Evolutionary conservation across 177 flowering plant species (phyloP), one percentile per base, ranked within the genome.

Genomic region (Vitis hybrid): DNA sequence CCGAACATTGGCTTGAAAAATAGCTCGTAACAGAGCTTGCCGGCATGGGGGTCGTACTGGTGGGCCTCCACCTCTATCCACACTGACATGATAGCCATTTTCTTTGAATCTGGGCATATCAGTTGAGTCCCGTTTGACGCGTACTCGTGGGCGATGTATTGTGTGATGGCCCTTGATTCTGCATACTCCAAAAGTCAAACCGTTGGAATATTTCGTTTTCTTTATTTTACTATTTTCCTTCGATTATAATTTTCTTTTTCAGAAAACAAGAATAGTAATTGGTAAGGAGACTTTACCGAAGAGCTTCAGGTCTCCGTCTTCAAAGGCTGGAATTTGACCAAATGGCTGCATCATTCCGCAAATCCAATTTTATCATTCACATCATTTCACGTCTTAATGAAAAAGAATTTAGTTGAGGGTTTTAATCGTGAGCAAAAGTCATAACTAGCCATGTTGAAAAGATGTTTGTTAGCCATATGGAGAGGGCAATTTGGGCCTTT

Each of bases 101-200:
- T 71, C 81, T 87, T 84, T 12, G 64, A 7, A 51, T 80, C 84
- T 2, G 9, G 18, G 52, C 17, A 14, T 7, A 80, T 12, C 67
- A 91, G 77, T n/a, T 76, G 74, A 3, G 85, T 80, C 20, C 93
- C 98, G 9, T 70, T 80, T 10, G 66, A 79, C 0, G 68, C 64
- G 65, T 84, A 84, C 10, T 71, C 67, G 18, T 83, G 68, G 7
- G 79, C 84, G 1, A 91, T 66, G 83, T 91, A 84, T 50, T 70
- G 71, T 0, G 83, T 80, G 4, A 91, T 87, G 11, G 97, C 97
- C 80, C 97, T 90, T n/a, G 95, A 91, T 68, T 90, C 94, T 91
- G 83, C 67, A 74, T 1, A 65, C 18, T 35, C 46, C 46, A 35
- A 35, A 35, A 35, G 46, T 35, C 46, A 35, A 35, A 5, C 46